Conservation (phyloP, 805 yeast genomes). For the Saccharomycopsis sp. region DNA sequence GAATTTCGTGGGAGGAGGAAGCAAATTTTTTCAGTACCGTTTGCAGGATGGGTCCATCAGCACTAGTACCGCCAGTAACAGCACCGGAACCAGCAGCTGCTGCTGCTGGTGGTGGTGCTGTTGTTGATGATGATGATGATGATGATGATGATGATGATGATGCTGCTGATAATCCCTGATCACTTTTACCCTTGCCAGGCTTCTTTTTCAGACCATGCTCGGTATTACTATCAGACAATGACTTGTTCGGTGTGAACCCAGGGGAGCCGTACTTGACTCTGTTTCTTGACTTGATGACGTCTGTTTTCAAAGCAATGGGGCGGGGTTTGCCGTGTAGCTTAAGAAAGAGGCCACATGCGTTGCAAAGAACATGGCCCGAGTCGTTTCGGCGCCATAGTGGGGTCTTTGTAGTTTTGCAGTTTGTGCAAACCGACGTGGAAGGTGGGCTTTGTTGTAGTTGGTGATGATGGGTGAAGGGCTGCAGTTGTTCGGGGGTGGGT, state of each 20-base stretch:
- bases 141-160: neutral
- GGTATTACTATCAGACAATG: neutral
- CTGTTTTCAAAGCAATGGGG: conserved; percentile 85
- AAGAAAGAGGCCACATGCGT: conserved; percentile 86
- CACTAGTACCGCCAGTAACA: too few species aligned
- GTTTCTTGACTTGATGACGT: conserved; percentile 85
- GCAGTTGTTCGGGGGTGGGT: conserved; percentile 1
- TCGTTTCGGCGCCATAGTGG: conserved; percentile 96
- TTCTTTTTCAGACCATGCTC: neutral
- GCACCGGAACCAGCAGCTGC: too few species aligned
- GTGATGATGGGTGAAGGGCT: neutral
- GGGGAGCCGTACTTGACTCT: conserved; percentile 75
- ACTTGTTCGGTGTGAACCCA: too few species aligned
- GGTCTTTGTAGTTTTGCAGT: conserved; percentile 87
- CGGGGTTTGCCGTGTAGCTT: conserved; percentile 89
- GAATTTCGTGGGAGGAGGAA: too few species aligned
- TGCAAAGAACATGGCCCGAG: conserved; percentile 80
- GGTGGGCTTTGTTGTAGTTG: neutral
- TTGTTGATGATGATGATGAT: too few species aligned
- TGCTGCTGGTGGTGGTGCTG: too few species aligned
- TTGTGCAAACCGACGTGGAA: conserved; percentile 48
- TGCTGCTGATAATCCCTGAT: neutral
- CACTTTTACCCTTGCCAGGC: neutral
- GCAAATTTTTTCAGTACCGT: too few species aligned
- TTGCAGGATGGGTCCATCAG: too few species aligned